A percentile compares a stretch with the other conserved stretches of the same genome.
phyloP scores from a whole-genome alignment of 2,329 filamentous ascomycete genomes.

The Hymenoscyphus salicellus region DNA sequence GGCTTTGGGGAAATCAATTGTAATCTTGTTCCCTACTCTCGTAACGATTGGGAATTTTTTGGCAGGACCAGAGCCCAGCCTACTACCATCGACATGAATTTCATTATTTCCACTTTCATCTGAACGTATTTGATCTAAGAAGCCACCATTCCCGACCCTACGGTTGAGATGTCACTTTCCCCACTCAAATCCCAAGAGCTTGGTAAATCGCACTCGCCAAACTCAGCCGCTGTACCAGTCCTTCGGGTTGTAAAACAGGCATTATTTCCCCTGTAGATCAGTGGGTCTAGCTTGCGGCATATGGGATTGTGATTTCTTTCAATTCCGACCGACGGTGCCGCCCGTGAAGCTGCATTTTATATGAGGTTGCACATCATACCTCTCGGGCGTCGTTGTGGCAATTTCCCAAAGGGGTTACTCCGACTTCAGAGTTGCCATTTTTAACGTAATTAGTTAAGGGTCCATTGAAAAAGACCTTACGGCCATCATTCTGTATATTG shows the following conservation, averaged over 20 bases:
- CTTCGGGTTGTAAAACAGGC: not conserved
- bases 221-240: not conserved
- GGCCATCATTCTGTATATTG: not conserved
- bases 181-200: no score
- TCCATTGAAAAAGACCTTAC: not conserved
- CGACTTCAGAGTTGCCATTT: not conserved
- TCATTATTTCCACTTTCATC: no score
- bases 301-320: not conserved
- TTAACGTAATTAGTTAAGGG: not conserved
- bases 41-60: no score
- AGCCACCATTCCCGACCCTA: no score
- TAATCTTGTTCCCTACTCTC: no score
- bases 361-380: not conserved
- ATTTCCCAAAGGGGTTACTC: not conserved
- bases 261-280: not conserved
- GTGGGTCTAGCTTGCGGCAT: no score
- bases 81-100: no score
- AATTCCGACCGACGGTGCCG: not conserved
- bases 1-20: no score
- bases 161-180: no score
- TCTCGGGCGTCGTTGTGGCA: not conserved
- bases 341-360: not conserved
- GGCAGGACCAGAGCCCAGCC: no score
- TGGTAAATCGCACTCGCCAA: no score
- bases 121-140: no score